Evolutionary conservation across 441 rosid genomes (phyloP).

Genomic region (Populus hybrid): DNA sequence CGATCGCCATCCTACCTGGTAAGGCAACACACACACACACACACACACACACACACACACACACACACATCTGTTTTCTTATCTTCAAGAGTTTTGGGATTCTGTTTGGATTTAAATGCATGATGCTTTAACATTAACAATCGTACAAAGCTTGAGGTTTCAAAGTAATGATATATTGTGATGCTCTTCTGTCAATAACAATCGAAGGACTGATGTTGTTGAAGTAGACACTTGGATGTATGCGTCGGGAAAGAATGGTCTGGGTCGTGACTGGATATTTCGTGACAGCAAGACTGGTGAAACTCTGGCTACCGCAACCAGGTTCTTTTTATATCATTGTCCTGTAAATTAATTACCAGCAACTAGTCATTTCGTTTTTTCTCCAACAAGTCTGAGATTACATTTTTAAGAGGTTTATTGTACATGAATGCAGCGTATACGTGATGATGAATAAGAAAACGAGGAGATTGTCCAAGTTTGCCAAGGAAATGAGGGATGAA

Average conservation of each 20-base stretch:
- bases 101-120: too few relatives aligned
- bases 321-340: slow-evolving; percentile 11
- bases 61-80: too few relatives aligned
- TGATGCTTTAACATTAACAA: too few relatives aligned
- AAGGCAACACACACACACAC: not conserved
- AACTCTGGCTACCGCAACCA: slow-evolving; percentile 27
- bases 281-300: slow-evolving; percentile 33
- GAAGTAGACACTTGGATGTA: slow-evolving; percentile 34
- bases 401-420: too few relatives aligned
- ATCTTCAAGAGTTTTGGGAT: too few relatives aligned
- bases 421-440: slow-evolving; percentile 19
- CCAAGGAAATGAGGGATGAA: slow-evolving; percentile 28
- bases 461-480: slow-evolving; percentile 33
- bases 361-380: too few relatives aligned
- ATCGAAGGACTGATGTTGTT: slow-evolving; percentile 34
- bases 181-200: too few relatives aligned
- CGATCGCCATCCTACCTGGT: slow-evolving; percentile 34
- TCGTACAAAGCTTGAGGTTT: too few relatives aligned
- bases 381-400: too few relatives aligned
- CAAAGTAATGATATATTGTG: too few relatives aligned
- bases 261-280: slow-evolving; percentile 29
- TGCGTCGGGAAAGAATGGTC: slow-evolving; percentile 29
- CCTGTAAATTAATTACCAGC: too few relatives aligned
- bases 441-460: slow-evolving; percentile 41
- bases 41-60: too few relatives aligned